Base-by-base conservation (phyloP, 768 basidiomycete genomes). In the Mrakia frigida region DNA sequence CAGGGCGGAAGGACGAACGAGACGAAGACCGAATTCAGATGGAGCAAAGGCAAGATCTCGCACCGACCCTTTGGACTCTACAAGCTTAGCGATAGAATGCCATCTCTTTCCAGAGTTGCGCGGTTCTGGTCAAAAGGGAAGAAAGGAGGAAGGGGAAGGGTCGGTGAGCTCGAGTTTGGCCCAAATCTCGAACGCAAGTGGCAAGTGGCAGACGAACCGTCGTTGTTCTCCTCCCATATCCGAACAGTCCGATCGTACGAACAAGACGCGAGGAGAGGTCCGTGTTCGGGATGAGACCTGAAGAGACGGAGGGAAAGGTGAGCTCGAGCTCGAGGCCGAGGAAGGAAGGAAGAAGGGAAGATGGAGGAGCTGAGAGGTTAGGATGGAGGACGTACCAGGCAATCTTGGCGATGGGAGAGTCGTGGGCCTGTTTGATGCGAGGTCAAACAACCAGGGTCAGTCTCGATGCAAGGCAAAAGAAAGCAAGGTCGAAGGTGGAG, bases 191-290 rank as follows among this genome's bases (percentile, higher is more conserved):
- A 9, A 18, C 3, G 25, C 35, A 41, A 28, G 41, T 33, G 31
- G 67, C 21, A 43, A 16, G 11, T 39, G 35, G n/a, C n/a, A n/a
- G 35, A 75, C 74, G 67, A 10, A 70, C 74, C 74, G 18, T 69
- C 69, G 23, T 75, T 73, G 53, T 83, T 82, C 85, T 83, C 92
- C 81, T 95, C 92, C 94, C 94, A 98, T 23, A 99, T 88, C 83
- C 95, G 92, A 74, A 94, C 92, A 0, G 92, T 92, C 35, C 95
- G 88, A 84, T 98, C 96, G 80, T 94, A 94, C 2, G 91, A 93
- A 6, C 89, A 88, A 5, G 92, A 92, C 0, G 93, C 93, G 74
- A 98, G 86, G 72, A 97, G 88, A 1, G 89, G 88, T 6, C 94
- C 95, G 77, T 94, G 94, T 83, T 94, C 90, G 6, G 96, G 94